Evolutionary conservation across 345 rosid genomes (phyloP).

Genomic region (Clausena lansium): DNA sequence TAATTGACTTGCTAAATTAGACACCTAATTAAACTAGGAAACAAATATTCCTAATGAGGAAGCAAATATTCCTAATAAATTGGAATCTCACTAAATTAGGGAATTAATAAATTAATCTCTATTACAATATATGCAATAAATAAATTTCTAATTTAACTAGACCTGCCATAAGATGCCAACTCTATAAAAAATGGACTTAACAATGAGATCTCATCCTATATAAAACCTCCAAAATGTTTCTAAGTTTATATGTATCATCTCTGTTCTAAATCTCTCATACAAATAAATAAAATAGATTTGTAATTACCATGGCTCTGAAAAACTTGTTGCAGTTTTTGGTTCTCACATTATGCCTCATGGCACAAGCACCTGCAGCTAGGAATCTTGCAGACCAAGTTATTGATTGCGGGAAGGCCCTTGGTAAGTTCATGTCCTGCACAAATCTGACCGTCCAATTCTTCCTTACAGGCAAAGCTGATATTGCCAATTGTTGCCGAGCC

Average conservation of each 20-base stretch:
- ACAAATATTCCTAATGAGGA: too few relatives aligned
- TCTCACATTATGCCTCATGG: not conserved
- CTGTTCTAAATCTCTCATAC: not conserved
- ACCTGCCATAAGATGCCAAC: too few relatives aligned
- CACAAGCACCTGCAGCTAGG: not conserved
- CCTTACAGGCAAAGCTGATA: not conserved
- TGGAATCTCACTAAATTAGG: too few relatives aligned
- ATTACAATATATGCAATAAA: too few relatives aligned
- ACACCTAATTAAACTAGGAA: too few relatives aligned
- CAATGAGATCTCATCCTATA: too few relatives aligned
- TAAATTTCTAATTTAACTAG: too few relatives aligned
- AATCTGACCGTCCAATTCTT: not conserved
- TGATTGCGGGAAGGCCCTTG: not conserved
- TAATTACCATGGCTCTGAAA: not conserved
- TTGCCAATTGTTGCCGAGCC: not conserved
- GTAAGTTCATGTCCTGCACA: not conserved
- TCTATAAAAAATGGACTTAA: too few relatives aligned
- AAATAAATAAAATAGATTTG: not conserved
- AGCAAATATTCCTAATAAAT: too few relatives aligned
- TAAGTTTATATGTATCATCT: not conserved
- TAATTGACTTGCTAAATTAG: too few relatives aligned
- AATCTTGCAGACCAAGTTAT: not conserved
- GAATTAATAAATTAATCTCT: too few relatives aligned
- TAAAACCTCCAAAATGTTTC: not conserved
- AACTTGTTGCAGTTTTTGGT: not conserved